Base-by-base conservation (phyloP, 371 early-diverging fungal species). In the Phascolomyces articulosus region DNA sequence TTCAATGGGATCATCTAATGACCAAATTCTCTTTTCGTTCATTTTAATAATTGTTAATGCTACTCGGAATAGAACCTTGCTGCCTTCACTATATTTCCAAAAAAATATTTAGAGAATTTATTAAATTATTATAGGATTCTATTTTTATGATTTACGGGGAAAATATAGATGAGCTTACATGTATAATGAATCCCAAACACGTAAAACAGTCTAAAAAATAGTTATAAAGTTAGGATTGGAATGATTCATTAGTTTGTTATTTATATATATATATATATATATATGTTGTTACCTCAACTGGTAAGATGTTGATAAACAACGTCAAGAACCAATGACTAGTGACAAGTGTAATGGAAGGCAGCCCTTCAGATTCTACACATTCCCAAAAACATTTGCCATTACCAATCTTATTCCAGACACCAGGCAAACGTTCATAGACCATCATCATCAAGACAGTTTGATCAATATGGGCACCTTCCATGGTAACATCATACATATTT, bases 311-410 rank as follows among this genome's bases (percentile, higher is more conserved):
- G 61, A 93, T 88, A 64, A 91, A 95, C 4, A 93, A 69, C 0
- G 94, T 92, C 66, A 92, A 70, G 67, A 94, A 92, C 95, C 95
- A 95, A 55, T 88, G 93, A 51, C 87, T 91, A 8, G 92, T 92
- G 16, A 91, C 87, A 55, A 93, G 77, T 1, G 89, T 89, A 26
- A 94, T 78, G 15, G 90, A 83, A 2, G 92, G 91, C 67, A 92
- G 67, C 1, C 74, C 73, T 21, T 88, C 85, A 0, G 78, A 72
- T 3, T 77, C 71, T 48, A 83, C 82, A 44, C 80, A 82, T 54
- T 86, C 87, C 72, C 82, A 80, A 26, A 85, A 84, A 21, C 71
- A 69, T 11, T 72, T 82, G 51, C 82, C 87, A 18, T 56, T 69
- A 28, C 75, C 71, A 24, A 87, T 74, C 47, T 84, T 86, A 26